Base-by-base conservation (phyloP, 805 yeast species). In the Metschnikowia peoriensis region DNA sequence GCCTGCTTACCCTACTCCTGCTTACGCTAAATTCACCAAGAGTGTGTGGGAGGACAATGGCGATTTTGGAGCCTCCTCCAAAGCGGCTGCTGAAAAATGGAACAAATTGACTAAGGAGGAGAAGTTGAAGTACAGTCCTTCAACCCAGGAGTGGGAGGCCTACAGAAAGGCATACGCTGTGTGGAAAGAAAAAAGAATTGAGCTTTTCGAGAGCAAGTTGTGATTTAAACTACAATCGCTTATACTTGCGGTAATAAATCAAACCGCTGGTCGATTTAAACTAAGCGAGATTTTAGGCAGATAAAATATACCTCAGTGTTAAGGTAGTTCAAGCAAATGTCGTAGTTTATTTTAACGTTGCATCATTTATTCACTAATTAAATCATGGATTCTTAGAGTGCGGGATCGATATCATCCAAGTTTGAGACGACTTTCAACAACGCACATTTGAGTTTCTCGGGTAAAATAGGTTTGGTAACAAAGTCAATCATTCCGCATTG, bases 401-500 rank as follows among this genome's bases (percentile, higher is more conserved):
- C 8, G 11, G 22, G 7, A 27, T 39, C 29, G 34, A 16, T 22
- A 15, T 16, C 29, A 37, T 43, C 49, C 17, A 46, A 32, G 44
- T 47, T 47, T n/a, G 46, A 27, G 12, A 54, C 56, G 4, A 58
- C 62, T 28, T 47, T 54, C 12, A 41, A 35, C 38, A 78, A 63
- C 38, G 76, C 79, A 29, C 68, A 59, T 39, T 63, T 71, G 51
- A 81, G 62, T 42, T 70, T 76, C 16, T 67, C 67, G 0, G 84
- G 85, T 10, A 80, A 58, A 38, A 81, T 72, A 1, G 85, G 85
- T 55, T 81, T 81, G 38, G 82, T 73, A 1, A 81, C 66, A 54
- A 79, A 81, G 42, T 79, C 82, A 22, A 71, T 64, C 85, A 81
- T 81, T 0, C 84, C 84, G 50, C 76, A 69, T n/a, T 69, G 64